Base-by-base conservation (phyloP, 2,329 filamentous ascomycete species). In the Aspergillus pseudonomiae region DNA sequence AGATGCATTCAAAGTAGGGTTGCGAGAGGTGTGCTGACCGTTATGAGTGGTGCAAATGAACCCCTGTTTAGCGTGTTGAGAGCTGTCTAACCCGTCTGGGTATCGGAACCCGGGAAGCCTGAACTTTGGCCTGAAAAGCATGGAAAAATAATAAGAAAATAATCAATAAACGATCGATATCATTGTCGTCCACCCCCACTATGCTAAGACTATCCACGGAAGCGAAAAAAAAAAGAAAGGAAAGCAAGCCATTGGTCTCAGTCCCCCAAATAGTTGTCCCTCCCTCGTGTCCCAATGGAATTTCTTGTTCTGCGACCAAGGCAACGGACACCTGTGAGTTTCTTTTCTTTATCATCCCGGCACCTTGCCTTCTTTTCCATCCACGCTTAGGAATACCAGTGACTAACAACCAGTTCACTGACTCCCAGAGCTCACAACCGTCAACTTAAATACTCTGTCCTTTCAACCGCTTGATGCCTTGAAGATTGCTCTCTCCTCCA, bases 381-480 rank as follows among this genome's bases (percentile, higher is more conserved):
- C 48, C 6, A 6, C n/a, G 5, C 9, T 55, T 36, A 55, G 52
- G 34, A 55, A 39, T 55, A 55, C 14, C 52, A 19, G 32, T 55
- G 52, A 55, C 52, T 55, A 55, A 55, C 34, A 10, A 39, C 26
- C 52, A 55, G 39, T 28, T 55, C 52, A 11, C 14, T 26, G 30
- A 19, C 52, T 11, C 4, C 28, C 3, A 39, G 12, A 30, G 10
- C 12, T 10, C 28, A 30, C 30, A 3, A 16, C 5, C 10, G 4
- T n/a, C 52, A 24, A 34, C 32, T 55, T 55, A 55, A 55, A 55
- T 55, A 39, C n/a, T 21, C 32, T 50, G 30, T 30, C 57, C 52
- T 7, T 12, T 19, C 34, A 32, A 28, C 24, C 21, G 39, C n/a
- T 41, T 32, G 9, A 52, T n/a, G 48, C 9, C 48, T 54, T 53